Conservation (phyloP, 305 asterid species). For the Ajuga reptans region DNA sequence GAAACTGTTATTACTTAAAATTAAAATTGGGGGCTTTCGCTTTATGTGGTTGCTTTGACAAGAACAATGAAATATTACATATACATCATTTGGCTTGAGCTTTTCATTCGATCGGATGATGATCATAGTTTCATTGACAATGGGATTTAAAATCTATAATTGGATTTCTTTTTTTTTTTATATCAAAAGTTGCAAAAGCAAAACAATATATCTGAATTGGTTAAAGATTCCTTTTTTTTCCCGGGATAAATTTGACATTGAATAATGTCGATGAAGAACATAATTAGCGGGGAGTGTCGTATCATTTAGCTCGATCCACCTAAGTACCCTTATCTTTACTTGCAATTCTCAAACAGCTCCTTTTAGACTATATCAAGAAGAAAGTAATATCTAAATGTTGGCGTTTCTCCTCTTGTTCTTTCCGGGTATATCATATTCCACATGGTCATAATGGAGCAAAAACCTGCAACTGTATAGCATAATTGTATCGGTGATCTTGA, state of each 20-base stretch:
- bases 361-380: too few relatives aligned
- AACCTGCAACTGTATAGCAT: background rate
- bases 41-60: constrained; percentile 1
- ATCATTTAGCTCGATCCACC: too few relatives aligned
- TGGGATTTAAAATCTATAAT: background rate
- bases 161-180: background rate
- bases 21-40: background rate
- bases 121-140: background rate
- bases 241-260: too few relatives aligned
- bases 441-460: background rate
- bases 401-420: background rate
- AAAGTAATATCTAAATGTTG: background rate
- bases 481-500: background rate
- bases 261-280: too few relatives aligned
- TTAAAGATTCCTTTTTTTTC: too few relatives aligned
- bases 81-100: too few relatives aligned
- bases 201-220: background rate
- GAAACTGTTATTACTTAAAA: background rate
- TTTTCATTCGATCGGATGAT: background rate
- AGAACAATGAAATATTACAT: background rate
- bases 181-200: background rate
- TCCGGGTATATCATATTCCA: background rate
- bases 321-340: too few relatives aligned
- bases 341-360: too few relatives aligned
- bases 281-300: too few relatives aligned